Evolutionary conservation across 768 basidiomycete species (phyloP), one percentile per base, ranked within the genome.

Genomic region (Podaxis mareebaensis): DNA sequence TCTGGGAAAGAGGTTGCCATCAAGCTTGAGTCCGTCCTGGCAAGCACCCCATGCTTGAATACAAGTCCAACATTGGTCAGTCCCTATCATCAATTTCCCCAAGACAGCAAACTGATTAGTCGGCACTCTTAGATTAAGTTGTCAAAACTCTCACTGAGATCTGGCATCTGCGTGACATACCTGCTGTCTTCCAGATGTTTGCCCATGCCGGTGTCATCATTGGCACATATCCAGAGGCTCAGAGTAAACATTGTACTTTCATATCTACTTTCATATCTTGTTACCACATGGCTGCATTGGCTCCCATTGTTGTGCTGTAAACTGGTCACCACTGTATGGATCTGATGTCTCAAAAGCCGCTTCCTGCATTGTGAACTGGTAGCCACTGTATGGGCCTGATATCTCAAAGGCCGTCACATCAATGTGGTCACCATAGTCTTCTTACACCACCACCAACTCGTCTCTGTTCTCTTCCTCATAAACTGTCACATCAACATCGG

Each of bases 131-230:
- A 93, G 91, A 93, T 79, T 88, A 91, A 84, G 86, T 91, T 42
- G 86, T 92, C 64, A 89, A 87, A 69, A 87, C 85, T 3, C 74
- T 93, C 60, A 86, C 83, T 71, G 90, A 93, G 67, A 89, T 91
- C 74, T 92, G 91, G 92, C 87, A 81, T 42, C 86, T 86, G 1
- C 85, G 92, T 69, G 85, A 91, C 69, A 88, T 93, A 26, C 91
- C 92, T 1, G 53, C 70, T 24, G 81, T 83, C 17, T 92, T 73
- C 46, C 67, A 65, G 3, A 60, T 67, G 26, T 68, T 71, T 3
- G 20, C 63, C 30, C 67, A 65, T 53, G 56, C 65, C 15, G 49
- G 40, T n/a, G 30, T 51, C 51, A 33, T 57, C 58, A 40, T 52
- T 40, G 10, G 63, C 28, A 28, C 53, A 64, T 33, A 33, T 52